A percentile compares a stretch with the other conserved stretches of the same genome.
phyloP scores from a whole-genome alignment of 495 filamentous ascomycete species.

The Talaromyces adpressus region DNA sequence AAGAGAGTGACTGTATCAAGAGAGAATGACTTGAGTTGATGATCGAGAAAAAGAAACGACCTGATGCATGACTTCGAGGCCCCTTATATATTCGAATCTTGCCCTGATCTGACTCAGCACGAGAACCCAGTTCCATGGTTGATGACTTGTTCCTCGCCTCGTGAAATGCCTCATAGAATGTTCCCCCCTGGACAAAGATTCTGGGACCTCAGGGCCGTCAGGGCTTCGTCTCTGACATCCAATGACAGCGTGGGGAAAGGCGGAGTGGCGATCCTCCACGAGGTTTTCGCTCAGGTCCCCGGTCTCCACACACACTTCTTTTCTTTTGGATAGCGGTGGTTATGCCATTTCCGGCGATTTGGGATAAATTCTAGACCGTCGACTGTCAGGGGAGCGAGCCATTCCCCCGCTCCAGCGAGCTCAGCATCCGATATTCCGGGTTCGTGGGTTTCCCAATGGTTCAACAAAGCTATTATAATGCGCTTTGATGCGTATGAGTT shows the following conservation, averaged over 20 bases:
- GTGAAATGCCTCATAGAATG: not conserved
- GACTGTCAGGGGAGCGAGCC: not conserved
- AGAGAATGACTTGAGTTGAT: not conserved
- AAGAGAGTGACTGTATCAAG: conserved; percentile 1
- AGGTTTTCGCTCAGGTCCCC: conserved; percentile 4
- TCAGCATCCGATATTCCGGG: not conserved
- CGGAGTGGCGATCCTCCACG: conserved; percentile 5
- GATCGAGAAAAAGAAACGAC: not conserved
- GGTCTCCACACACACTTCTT: conserved; percentile 3
- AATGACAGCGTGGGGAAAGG: not conserved
- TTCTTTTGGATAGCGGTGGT: not conserved
- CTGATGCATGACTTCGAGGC: not conserved
- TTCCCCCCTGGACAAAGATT: not conserved
- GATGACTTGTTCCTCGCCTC: not conserved
- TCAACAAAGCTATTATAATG: not conserved
- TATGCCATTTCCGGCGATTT: conserved; percentile 5
- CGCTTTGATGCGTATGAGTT: not conserved
- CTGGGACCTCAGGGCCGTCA: not conserved
- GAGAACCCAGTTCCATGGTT: not conserved
- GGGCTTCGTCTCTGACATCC: not conserved
- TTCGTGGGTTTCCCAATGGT: not conserved
- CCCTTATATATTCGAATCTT: not conserved
- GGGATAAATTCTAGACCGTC: not conserved
- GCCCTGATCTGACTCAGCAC: not conserved
- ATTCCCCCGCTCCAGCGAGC: not conserved